Evolutionary conservation across 768 basidiomycete genomes (phyloP).

Genomic region (Boletus subcaerulescens): DNA sequence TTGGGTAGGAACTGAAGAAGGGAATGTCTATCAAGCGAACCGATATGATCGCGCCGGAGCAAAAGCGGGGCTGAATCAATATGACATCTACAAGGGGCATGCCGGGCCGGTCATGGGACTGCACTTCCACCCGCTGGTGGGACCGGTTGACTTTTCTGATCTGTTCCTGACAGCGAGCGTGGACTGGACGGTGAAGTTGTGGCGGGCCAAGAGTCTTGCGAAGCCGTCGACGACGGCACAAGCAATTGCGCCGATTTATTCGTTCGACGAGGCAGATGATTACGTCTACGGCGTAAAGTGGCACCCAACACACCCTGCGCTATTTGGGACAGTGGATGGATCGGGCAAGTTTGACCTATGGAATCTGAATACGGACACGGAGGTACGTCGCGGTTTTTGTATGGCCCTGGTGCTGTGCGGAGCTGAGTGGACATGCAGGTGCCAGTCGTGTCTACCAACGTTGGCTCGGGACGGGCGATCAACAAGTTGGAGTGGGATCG

Average conservation of each 20-base stretch:
- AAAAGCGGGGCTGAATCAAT: conserved; percentile 92
- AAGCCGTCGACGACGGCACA: conserved; percentile 62
- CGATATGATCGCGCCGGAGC: conserved; percentile 95
- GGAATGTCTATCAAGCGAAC: conserved; percentile 94
- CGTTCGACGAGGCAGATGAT: conserved; percentile 97
- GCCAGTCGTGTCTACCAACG: conserved; percentile 81
- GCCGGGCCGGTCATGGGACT: conserved; percentile 92
- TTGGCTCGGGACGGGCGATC: conserved; percentile 77
- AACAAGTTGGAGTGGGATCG: conserved; percentile 97
- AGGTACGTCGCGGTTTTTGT: conserved; percentile 54
- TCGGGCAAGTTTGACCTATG: conserved; percentile 95
- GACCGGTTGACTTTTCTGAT: conserved; percentile 93
- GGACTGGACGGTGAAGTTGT: conserved; percentile 98
- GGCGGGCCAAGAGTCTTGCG: conserved; percentile 78
- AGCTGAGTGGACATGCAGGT: conserved; percentile 51
- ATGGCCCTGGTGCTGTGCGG: not conserved
- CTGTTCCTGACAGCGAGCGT: conserved; percentile 90
- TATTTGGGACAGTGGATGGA: conserved; percentile 93
- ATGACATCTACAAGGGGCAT: conserved; percentile 92
- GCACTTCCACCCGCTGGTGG: conserved; percentile 89
- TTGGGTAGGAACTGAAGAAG: conserved; percentile 98
- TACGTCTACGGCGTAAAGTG: conserved; percentile 99
- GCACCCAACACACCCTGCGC: conserved; percentile 93
- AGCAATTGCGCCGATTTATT: conserved; percentile 73
- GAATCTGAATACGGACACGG: conserved; percentile 96